These are phyloP conservation scores for Pythium insidiosum DNA, from an alignment of 352 stramenopile species.

Conservation along the genomic window DNA sequence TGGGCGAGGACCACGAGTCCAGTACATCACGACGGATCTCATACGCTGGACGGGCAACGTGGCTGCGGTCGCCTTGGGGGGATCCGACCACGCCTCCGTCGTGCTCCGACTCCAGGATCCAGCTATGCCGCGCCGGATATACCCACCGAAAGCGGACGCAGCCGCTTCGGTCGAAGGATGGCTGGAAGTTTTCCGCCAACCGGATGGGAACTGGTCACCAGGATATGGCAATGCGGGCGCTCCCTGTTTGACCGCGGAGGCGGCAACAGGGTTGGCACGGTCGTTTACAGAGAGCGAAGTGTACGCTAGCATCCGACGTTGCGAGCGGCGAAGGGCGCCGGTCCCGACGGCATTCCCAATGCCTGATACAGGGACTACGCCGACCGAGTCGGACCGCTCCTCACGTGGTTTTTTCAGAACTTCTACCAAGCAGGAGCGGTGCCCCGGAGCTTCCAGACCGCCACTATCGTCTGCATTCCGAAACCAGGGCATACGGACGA, in stretches of 20 bases:
- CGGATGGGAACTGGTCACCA: too few species aligned
- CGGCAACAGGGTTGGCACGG: too few species aligned
- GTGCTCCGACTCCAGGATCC: not conserved
- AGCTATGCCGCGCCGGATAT: not conserved
- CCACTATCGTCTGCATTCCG: not conserved
- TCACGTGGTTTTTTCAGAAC: not conserved
- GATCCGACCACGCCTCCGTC: constrained; percentile 1
- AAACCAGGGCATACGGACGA: not conserved
- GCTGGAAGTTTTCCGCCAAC: too few species aligned
- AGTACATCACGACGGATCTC: not conserved
- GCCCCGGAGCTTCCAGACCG: not conserved
- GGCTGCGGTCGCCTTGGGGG: not conserved
- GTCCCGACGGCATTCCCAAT: not conserved
- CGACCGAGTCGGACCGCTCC: not conserved
- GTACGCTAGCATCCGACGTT: not conserved
- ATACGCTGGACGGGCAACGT: not conserved
- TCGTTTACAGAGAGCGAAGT: not conserved
- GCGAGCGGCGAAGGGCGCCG: constrained; percentile 2
- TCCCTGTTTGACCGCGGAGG: not conserved
- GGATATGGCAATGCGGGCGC: not conserved
- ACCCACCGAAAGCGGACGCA: too few species aligned
- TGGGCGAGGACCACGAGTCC: not conserved
- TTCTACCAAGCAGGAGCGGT: not conserved
- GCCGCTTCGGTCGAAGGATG: too few species aligned
- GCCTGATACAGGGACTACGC: not conserved